Percentiles rank a stretch among this genome's conserved stretches.
Conservation (phyloP, 371 early-diverging fungal species). For the Rhizopus delemar region DNA sequence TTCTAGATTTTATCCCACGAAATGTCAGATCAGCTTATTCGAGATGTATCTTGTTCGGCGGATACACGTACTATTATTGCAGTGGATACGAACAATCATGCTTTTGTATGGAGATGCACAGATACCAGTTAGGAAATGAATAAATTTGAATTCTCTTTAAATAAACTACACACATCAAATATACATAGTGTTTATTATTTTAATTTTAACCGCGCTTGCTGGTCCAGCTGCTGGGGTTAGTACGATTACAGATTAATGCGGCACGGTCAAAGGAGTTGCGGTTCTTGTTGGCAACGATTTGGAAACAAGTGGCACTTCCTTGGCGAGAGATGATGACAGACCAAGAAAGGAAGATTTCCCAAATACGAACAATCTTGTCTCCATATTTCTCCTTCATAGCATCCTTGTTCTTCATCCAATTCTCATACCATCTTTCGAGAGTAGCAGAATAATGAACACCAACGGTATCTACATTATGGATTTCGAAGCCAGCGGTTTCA, state of each 20-base stretch:
- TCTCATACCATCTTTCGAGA: constrained; percentile 92
- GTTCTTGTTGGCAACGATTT: constrained; percentile 96
- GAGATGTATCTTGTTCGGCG: constrained; percentile 40
- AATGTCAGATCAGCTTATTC: constrained; percentile 35
- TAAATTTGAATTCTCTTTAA: too few relatives aligned
- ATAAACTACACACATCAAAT: neutral
- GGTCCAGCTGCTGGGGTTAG: constrained; percentile 45
- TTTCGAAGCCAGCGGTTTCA: constrained; percentile 92
- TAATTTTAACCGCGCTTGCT: constrained; percentile 21
- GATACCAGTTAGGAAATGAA: neutral
- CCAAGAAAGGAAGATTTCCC: constrained; percentile 97
- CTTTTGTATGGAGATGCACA: constrained; percentile 38
- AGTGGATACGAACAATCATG: constrained; percentile 38
- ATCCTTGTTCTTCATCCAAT: constrained; percentile 95
- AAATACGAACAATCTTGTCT: constrained; percentile 77
- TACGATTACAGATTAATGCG: constrained; percentile 55
- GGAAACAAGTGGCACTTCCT: constrained; percentile 95
- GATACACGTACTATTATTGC: constrained; percentile 37
- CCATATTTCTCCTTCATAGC: constrained; percentile 82
- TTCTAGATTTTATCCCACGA: constrained; percentile 36
- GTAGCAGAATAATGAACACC: constrained; percentile 98
- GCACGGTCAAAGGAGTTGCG: constrained; percentile 89
- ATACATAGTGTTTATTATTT: constrained; percentile 6
- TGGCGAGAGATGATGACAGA: constrained; percentile 92
- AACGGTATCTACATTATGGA: constrained; percentile 84